Evolutionary conservation across 331 rosid genomes (phyloP), one percentile per base, ranked within the genome.

Genomic region (Telfairia occidentalis): DNA sequence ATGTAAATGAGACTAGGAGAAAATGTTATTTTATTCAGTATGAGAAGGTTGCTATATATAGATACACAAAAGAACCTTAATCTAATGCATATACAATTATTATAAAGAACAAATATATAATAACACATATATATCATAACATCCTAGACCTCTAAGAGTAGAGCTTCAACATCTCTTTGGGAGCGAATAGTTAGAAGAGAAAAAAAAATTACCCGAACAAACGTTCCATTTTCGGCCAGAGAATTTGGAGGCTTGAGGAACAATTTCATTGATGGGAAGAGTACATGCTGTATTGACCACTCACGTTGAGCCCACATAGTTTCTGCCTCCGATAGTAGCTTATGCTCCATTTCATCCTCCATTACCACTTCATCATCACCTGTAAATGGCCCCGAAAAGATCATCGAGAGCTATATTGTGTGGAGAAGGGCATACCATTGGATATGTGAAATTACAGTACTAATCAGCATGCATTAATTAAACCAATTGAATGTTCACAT

Each of bases 241-340:
- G 87, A 86, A 74, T 81, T 83, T 73, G 96, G 90, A 12, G 98
- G 98, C 85, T 94, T 89, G 72, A 89, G 81, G 84, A 89, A 88
- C 71, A 91, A 90, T 84, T 86, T 91, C 91, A 88, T 63, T 69
- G 97, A 87, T 77, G 97, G 97, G 84, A 94, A 80, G 81, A 94
- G 84, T 63, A 94, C 86, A 71, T 94, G 97, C 74, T 91, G 97
- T 82, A 94, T 84, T 65, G 90, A 90, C 97, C 97, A 90, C 80
- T 94, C 97, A 2, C 90, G 96, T 80, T 91, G 98, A 34, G 96
- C 88, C 97, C 98, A 91, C 38, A 88, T 87, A 58, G 82, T 87
- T 81, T 91, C 92, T 81, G 97, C 96, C 89, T 91, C 96, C 26
- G 95, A 84, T 59, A 91, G 90, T 46, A 94, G 81, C 74, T 84